Base-by-base conservation (phyloP, 192 early-diverging fungal species). In the Coemansia reversa region DNA sequence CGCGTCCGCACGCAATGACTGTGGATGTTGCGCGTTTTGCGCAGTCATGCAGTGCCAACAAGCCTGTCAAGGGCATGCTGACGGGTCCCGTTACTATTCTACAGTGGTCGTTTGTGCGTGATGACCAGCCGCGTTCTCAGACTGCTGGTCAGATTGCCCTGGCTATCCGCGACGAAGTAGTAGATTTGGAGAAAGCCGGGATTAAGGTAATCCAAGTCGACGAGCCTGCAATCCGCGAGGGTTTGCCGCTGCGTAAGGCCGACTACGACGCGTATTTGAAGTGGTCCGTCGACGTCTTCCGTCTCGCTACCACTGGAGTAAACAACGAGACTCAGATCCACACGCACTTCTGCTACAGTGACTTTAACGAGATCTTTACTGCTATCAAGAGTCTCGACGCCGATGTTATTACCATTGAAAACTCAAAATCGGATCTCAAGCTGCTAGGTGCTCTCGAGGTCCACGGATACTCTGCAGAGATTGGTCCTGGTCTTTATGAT, bases 61-160 rank as follows among this genome's bases (percentile, higher is more conserved):
- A 90, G 74, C 93, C 94, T 60, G 90, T 98, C 91, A 98, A 98
- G 88, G 96, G 95, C 72, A 98, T 98, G 96, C 89, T 98, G 57
- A 98, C 96, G 30, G 96, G 96, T 27, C 96, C 96, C 24, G 90
- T 98, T 49, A 98, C 96, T 65, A 96, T 95, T 78, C 88, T 97
- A 69, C 89, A 94, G 82, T 98, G 96, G 96, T 98, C 96, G 23
- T 98, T 98, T 77, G 92, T 97, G 55, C 94, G 96, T 81, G 93
- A 97, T 72, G 96, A 98, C 84, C 91, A 96, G 74, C 92, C 94
- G 49, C 86, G 90, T 69, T 81, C 84, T 24, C 83, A 86, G 56
- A 92, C 95, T 51, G 88, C 93, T 66, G 85, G 83, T 33, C 96
- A 98, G 83, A 83, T 98, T 47, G 96, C 92, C 30, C 84, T 98